phyloP scores from a whole-genome alignment of 371 early-diverging fungal genomes.

The Conidiobolus incongruus region DNA sequence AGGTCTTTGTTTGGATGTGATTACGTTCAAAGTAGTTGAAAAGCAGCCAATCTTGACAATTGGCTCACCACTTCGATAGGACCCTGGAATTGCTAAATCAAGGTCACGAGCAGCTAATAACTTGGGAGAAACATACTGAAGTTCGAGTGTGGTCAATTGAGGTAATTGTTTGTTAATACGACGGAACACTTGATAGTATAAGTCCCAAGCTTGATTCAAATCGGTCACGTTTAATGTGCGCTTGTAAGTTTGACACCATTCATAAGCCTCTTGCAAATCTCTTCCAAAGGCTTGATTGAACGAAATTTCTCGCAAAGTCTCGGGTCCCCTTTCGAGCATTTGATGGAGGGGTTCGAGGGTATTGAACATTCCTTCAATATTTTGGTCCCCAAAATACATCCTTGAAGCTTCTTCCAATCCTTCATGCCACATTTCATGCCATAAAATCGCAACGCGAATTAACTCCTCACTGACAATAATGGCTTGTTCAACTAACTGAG shows the following conservation, averaged over 20 bases:
- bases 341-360: constrained; percentile 74
- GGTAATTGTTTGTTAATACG: constrained; percentile 67
- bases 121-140: constrained; percentile 83
- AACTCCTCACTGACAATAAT: constrained; percentile 88
- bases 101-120: constrained; percentile 65
- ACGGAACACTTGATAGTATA: constrained; percentile 78
- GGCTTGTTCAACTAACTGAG: constrained; percentile 80
- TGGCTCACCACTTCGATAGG: constrained; percentile 71
- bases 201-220: constrained; percentile 87
- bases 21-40: constrained; percentile 56
- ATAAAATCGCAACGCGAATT: too few relatives aligned
- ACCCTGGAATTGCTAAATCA: constrained; percentile 81
- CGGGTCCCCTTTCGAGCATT: constrained; percentile 76
- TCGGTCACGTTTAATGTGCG: constrained; percentile 55
- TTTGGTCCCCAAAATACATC: constrained; percentile 66
- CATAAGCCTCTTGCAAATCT: constrained; percentile 79
- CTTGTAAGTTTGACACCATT: constrained; percentile 66
- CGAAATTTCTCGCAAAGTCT: constrained; percentile 80
- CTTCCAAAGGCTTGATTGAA: constrained; percentile 89
- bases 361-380: constrained; percentile 80
- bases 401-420: constrained; percentile 82
- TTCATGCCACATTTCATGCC: constrained; percentile 97
- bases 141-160: constrained; percentile 57
- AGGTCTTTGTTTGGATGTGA: constrained; percentile 88
- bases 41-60: constrained; percentile 76